Base-by-base conservation (phyloP, 2,329 filamentous ascomycete species). In the Corniculantispora saksenae region DNA sequence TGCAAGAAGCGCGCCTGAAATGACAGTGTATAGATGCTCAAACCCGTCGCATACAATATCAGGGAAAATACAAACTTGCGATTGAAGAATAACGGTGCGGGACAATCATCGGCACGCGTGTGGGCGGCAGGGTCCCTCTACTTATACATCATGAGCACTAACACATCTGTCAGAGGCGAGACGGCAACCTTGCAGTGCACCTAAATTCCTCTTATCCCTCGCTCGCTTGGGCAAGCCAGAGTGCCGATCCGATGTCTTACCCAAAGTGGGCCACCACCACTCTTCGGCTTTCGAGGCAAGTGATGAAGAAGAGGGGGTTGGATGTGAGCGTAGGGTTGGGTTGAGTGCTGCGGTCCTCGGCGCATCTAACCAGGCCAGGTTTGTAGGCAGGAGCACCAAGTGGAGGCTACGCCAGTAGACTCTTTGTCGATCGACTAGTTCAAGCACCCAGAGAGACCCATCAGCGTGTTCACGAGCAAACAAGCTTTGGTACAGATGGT, bases 171-270 rank as follows among this genome's bases (percentile, higher is more conserved):
- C 54, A 23, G n/a, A 27, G 38, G 25, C 25, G 50, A 35, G 50
- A n/a, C 6, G 40, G 27, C 13, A 32, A 61, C 48, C 51, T 48
- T 55, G 51, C 35, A 51, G 43, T 51, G 21, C 17, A 32, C 40
- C 43, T 47, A 38, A 23, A 35, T 47, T 43, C 40, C 60, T 62
- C 38, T 27, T 38, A 19, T 32, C 51, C 32, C 32, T 55, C 47
- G 40, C 51, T 64, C 62, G 55, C 55, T 64, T 59, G 54, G 55
- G 62, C 54, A 29, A 23, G 29, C 53, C 25, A 48, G 35, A 64
- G 13, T 59, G 62, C 55, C 55, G 55, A 64, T 64, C 62, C 62
- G 62, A 64, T 64, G 62, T 64, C 62, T 54, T 53, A 64, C 54
- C 55, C 43, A 58, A 45, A 58, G 62, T 59, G 54, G 62, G 47